Percentiles rank a stretch among this genome's conserved stretches.
These are phyloP conservation scores for Parastagonospora nodorum DNA, from an alignment of 2,329 filamentous ascomycete genomes.

Conservation along the genomic window DNA sequence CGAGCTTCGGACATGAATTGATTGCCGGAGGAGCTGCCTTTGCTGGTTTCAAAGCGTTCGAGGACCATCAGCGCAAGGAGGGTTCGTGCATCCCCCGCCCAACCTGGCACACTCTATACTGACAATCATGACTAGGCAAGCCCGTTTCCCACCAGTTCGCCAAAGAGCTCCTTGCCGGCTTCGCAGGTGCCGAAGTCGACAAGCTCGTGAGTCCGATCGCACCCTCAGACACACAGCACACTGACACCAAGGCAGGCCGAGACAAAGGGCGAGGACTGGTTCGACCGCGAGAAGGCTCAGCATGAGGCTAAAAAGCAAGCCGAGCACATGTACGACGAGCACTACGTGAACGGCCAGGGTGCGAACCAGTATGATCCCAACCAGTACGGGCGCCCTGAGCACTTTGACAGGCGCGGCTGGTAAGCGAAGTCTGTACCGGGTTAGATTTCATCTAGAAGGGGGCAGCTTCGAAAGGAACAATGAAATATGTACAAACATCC, in stretches of 20 bases:
- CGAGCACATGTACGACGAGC: conserved; percentile 56
- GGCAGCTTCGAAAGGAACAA: no score
- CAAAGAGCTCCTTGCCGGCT: conserved; percentile 75
- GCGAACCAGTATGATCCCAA: conserved; percentile 55
- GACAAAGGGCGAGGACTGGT: conserved; percentile 57
- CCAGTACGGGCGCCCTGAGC: conserved; percentile 44
- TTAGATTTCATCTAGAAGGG: not conserved
- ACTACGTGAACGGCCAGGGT: conserved; percentile 49
- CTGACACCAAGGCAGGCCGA: conserved; percentile 56
- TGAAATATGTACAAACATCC: no score
- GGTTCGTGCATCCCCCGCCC: conserved; percentile 52
- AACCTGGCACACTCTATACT: not conserved
- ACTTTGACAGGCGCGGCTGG: conserved; percentile 36
- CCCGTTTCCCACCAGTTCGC: conserved; percentile 73
- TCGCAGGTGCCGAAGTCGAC: conserved; percentile 71
- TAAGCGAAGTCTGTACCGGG: conserved; percentile 12
- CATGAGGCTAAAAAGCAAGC: conserved; percentile 50
- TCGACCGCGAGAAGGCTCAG: conserved; percentile 56
- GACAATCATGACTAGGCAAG: conserved; percentile 59
- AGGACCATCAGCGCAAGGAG: conserved; percentile 73
- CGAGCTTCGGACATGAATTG: conserved; percentile 72
- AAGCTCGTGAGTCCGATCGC: not conserved
- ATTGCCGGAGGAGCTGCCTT: conserved; percentile 78
- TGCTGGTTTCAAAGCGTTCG: conserved; percentile 78
- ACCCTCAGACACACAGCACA: not conserved